phyloP scores from a whole-genome alignment of 495 filamentous ascomycete genomes.

The Podospora pseudoanserina region DNA sequence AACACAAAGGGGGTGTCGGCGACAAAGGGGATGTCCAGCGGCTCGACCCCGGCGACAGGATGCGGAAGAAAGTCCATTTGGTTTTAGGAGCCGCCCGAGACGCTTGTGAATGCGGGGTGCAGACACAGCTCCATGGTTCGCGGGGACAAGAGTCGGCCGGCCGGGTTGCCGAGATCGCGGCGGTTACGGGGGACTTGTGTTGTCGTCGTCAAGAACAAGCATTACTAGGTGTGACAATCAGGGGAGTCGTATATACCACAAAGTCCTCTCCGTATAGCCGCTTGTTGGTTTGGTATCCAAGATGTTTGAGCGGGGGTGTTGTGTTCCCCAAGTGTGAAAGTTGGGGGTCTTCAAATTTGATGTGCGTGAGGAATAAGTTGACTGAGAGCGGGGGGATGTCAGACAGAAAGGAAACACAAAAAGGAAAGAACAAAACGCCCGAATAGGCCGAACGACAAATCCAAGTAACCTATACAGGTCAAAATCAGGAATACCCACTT shows the following conservation, averaged over 20 bases:
- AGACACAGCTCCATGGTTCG: conserved; percentile 20
- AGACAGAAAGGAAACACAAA: not conserved
- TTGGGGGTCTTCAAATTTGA: no score
- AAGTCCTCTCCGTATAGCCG: no score
- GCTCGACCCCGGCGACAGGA: conserved; percentile 22
- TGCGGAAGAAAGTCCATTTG: conserved; percentile 28
- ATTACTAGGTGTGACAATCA: not conserved
- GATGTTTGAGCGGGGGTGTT: not conserved
- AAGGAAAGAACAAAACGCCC: not conserved
- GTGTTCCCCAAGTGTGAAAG: no score
- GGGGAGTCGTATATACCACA: no score
- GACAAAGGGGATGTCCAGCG: conserved; percentile 26
- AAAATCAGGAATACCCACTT: not conserved
- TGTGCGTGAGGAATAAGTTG: not conserved
- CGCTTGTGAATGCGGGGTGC: conserved; percentile 12
- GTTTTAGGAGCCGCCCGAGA: conserved; percentile 7
- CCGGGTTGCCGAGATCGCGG: not conserved
- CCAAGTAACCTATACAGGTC: not conserved
- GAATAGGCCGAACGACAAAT: not conserved
- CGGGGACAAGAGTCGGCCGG: not conserved
- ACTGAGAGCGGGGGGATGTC: not conserved
- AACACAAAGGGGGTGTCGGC: conserved; percentile 25
- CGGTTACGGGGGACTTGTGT: not conserved
- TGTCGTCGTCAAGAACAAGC: not conserved
- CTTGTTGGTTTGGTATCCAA: not conserved